Evolutionary conservation across 352 stramenopile species (phyloP), one percentile per base, ranked within the genome.

Genomic region (Pythium phragmitis): DNA sequence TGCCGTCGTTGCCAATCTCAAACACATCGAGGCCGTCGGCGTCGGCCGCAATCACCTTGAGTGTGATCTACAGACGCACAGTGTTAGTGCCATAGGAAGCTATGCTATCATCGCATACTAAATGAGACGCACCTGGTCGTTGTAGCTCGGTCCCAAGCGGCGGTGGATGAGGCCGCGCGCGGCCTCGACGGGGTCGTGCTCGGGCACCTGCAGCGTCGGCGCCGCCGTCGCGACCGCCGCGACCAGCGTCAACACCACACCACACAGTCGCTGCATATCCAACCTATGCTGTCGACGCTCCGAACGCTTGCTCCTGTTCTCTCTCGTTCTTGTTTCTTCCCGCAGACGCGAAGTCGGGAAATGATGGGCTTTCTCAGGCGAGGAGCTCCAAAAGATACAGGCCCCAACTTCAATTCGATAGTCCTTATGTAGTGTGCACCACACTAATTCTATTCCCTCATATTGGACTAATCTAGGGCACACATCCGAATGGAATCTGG

Each of bases 1-100:
- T 63, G 14, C 58, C 75, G 3, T 65, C 68, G 11, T 60, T 74
- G 3, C 70, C 71, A 17, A 93, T 66, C 61, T 91, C 80, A 52
- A 88, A 87, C 60, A 85, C 77, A 34, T 93, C 84, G 58, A 89
- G 59, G 0, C 71, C 77, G 49, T 87, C 78, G 0, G 45, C 33
- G 0, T 77, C 74, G 2, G 68, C 34, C 3, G 56, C 59, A 16
- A 91, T 58, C 53, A 77, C 71, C 17, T 81, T 74, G 7, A 93
- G 66, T 13, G 69, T 68, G 50, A 93, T 89, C 70, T 80, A 70
- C 37, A 52, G n/a, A 42, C 13, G 8, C 23, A 37, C 14, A 50
- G 19, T 42, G 13, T 60, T 13, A 60, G 39, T 36, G 1, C 17
- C 13, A 23, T 4, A 41, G 4, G 17, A 7, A 26, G 11, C 39